Percentiles rank a stretch among this genome's conserved stretches.
These are phyloP conservation scores for Mycena olivaceomarginata DNA, from an alignment of 768 basidiomycete species.

Conservation along the genomic window DNA sequence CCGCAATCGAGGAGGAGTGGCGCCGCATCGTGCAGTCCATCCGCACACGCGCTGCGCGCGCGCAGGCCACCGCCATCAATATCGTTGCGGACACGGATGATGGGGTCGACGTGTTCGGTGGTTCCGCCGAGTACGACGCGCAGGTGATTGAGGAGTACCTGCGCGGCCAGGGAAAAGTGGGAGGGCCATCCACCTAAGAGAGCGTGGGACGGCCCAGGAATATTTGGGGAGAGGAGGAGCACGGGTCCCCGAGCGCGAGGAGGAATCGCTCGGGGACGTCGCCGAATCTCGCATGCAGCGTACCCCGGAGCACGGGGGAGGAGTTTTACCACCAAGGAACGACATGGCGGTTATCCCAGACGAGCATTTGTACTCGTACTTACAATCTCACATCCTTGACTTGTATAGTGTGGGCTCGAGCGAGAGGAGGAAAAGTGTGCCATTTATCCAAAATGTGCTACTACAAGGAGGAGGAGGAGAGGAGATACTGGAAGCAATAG, in stretches of 20 bases:
- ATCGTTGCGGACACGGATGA: conserved; percentile 21
- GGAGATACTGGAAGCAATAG: conserved; percentile 3
- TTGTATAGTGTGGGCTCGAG: conserved; percentile 32
- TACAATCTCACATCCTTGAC: conserved; percentile 30
- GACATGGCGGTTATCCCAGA: conserved; percentile 27
- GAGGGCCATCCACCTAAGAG: conserved; percentile 35
- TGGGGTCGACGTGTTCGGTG: conserved; percentile 20
- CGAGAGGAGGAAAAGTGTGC: conserved; percentile 20
- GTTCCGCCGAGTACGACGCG: conserved; percentile 15
- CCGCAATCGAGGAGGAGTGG: conserved; percentile 44
- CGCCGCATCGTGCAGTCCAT: conserved; percentile 40
- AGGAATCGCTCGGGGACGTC: conserved; percentile 34
- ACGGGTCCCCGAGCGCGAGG: conserved; percentile 36
- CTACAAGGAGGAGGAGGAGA: conserved; percentile 2
- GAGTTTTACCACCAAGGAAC: conserved; percentile 17
- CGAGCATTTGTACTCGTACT: conserved; percentile 5
- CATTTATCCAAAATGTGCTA: conserved; percentile 28
- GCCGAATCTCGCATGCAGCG: conserved; percentile 17
- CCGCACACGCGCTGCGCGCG: conserved; percentile 8
- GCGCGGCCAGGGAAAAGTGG: conserved; percentile 19
- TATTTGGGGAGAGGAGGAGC: neutral
- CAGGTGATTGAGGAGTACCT: conserved; percentile 27
- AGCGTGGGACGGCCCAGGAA: conserved; percentile 12
- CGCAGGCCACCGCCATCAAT: neutral
- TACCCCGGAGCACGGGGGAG: conserved; percentile 26